These are phyloP conservation scores for Lactarius deliciosus DNA, from an alignment of 768 basidiomycete species.

Conservation along the genomic window DNA sequence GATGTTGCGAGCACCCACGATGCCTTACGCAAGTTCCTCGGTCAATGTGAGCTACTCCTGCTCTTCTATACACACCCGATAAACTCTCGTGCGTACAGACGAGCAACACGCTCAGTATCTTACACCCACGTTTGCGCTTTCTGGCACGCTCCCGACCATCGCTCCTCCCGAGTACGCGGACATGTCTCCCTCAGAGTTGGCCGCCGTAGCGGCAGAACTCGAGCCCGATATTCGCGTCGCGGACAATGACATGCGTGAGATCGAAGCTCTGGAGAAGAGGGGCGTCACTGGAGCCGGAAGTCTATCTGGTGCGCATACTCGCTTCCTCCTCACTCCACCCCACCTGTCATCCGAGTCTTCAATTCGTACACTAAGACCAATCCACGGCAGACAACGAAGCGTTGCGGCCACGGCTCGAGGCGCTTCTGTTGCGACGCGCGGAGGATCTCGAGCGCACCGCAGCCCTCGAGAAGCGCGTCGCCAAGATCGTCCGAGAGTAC, in stretches of 20 bases:
- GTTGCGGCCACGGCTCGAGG: constrained; percentile 66
- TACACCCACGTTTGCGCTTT: constrained; percentile 73
- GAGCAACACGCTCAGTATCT: constrained; percentile 74
- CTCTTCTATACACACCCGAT: background rate
- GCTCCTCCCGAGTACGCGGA: constrained; percentile 55
- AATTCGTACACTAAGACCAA: background rate
- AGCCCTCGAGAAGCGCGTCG: constrained; percentile 65
- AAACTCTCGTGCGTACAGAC: constrained; percentile 44
- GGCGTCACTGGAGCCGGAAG: constrained; percentile 73
- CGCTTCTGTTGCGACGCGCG: constrained; percentile 55
- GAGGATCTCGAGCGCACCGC: constrained; percentile 58
- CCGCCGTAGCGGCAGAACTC: constrained; percentile 73
- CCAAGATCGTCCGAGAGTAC: constrained; percentile 63
- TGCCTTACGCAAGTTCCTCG: constrained; percentile 70
- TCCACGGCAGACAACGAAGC: constrained; percentile 53
- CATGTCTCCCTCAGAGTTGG: constrained; percentile 67
- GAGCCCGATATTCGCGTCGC: constrained; percentile 81
- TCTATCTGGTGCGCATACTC: constrained; percentile 48
- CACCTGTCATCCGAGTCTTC: background rate
- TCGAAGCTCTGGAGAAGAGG: constrained; percentile 65
- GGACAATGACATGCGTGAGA: constrained; percentile 79
- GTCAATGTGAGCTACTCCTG: constrained; percentile 53
- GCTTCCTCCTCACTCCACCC: background rate
- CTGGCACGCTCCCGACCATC: constrained; percentile 51
- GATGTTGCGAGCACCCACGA: constrained; percentile 65